Base-by-base conservation (phyloP, 306 rosid genomes). In the Cucumis melo region DNA sequence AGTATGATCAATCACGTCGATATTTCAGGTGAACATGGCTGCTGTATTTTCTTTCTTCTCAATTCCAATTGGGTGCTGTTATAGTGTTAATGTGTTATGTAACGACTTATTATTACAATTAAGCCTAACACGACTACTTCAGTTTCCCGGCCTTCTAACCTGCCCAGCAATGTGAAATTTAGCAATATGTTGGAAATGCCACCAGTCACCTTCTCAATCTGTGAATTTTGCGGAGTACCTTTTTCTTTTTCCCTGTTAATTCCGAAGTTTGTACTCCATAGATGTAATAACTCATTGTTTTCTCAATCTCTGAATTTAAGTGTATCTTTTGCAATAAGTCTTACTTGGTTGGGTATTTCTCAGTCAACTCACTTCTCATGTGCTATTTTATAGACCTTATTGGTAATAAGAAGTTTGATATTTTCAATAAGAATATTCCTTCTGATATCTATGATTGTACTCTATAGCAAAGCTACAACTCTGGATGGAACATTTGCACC, bases 401-500 rank as follows among this genome's bases (percentile, higher is more conserved):
- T 42, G 74, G 54, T 68, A 21, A 41, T 23, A 11, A 12, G 56
- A 20, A 14, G 59, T 24, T 71, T 48, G 58, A 46, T 71, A 7
- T 21, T 44, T 68, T 32, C n/a, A 21, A 21, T 68, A 12, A 20
- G 74, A 2, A 46, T 48, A 23, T 24, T 14, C 24, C 16, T 21
- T 48, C 41, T 48, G 20, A 50, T 27, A 17, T 72, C 0, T 51
- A 27, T 51, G 27, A n/a, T 81, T 79, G 70, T 78, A 58, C 79
- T 9, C 27, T 77, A 78, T 85, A 94, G 97, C 89, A 94, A 94
- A 87, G 97, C 96, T 72, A 90, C 99, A 57, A 90, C 84, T 87
- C 88, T 94, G 44, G 99, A 94, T 80, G 90, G 93, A 78, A 90
- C 91, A 76, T 94, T 94, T 80, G 83, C 97, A 44, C 99, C 97